Evolutionary conservation across 169 alveolate genomes (phyloP), one percentile per base, ranked within the genome.

Genomic region (Babesia bigemina): DNA sequence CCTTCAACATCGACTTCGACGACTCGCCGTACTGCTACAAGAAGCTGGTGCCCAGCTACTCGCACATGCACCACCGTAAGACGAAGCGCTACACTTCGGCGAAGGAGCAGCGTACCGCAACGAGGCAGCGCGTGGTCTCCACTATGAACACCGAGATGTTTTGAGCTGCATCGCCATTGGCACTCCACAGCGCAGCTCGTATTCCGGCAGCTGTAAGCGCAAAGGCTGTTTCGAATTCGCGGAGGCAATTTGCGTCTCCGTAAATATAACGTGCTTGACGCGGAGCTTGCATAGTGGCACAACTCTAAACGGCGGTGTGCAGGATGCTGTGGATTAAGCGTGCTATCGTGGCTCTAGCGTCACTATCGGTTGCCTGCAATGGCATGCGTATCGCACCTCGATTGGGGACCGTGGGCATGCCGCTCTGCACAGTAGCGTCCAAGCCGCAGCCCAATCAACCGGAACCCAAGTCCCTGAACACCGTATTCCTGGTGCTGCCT

Each of bases 1-100:
- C 88, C n/a, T 81, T 81, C 79, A 52, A 73, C 14, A 56, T 81
- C 4, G 70, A 71, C 49, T 81, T 72, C 57, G 88, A 81, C 17
- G 85, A 71, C 60, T 52, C 72, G 21, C 83, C 76, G n/a, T 73
- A 42, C 3, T 58, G 79, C 16, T 22, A 42, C 36, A 45, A 28
- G 28, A 81, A 69, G 24, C 61, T 81, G 14, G 14, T 71, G 70
- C 65, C 74, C 26, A 45, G 65, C 16, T 67, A 81, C 39, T 47
- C 53, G 19, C 75, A 81, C 74, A 47, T 50, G 10, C 58, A 66
- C 28, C 78, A 67, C 58, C 22, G 29, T 24, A 81, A 59, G 21
- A 81, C 88, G 16, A 81, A 81, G 67, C 22, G 88, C 16, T 71
- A 81, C 61, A 49, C 49, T 6, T 26, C 88, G 36, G 85, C 84